Evolutionary conservation across 352 stramenopile species (phyloP).

Genomic region (Phytophthora megakarya): DNA sequence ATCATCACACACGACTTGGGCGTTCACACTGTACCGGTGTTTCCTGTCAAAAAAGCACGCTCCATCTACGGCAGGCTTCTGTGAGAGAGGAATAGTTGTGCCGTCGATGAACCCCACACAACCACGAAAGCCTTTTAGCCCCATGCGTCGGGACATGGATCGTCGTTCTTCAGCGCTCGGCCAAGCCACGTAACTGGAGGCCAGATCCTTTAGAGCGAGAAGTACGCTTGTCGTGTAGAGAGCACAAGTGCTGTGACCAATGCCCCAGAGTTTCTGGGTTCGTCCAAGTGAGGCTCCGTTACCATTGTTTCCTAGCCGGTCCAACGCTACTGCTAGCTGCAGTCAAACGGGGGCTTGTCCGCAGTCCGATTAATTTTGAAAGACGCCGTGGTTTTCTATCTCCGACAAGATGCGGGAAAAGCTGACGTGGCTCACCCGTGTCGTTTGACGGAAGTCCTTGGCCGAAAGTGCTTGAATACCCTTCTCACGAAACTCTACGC

Average conservation of each 20-base stretch:
- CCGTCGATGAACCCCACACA: constrained; percentile 27
- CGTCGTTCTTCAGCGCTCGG: not conserved
- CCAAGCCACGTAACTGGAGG: not conserved
- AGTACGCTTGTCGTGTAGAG: not conserved
- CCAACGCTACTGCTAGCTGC: not conserved
- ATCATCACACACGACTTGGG: constrained; percentile 23
- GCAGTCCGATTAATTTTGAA: too few relatives aligned
- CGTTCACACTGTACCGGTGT: constrained; percentile 25
- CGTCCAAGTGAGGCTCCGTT: constrained; percentile 3
- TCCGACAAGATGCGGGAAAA: too few relatives aligned
- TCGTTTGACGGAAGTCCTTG: too few relatives aligned
- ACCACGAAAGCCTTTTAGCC: not conserved
- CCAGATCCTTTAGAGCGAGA: not conserved
- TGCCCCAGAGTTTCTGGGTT: not conserved
- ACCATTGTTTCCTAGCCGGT: constrained; percentile 1
- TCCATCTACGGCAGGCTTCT: constrained; percentile 23
- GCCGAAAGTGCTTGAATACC: too few relatives aligned
- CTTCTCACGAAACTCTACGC: too few relatives aligned
- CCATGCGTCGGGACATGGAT: not conserved
- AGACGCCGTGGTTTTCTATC: too few relatives aligned
- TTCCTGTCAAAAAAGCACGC: constrained; percentile 24
- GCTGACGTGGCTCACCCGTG: too few relatives aligned
- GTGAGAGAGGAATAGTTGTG: constrained; percentile 15
- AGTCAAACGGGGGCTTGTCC: not conserved
- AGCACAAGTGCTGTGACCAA: not conserved